Base-by-base conservation (phyloP, 164 flowering plant species). In the Stephania japonica region DNA sequence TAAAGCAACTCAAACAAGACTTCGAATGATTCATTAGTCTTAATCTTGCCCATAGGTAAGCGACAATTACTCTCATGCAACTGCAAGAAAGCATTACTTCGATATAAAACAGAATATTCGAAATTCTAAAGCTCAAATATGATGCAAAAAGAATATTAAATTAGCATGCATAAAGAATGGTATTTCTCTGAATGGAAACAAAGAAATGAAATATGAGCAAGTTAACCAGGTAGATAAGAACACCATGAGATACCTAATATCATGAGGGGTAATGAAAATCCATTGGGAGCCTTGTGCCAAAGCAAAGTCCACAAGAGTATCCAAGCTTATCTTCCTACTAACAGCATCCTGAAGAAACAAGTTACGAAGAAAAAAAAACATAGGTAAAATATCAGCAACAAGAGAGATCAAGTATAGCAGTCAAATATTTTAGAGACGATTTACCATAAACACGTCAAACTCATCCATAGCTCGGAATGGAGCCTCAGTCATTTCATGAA, bases 401-500 rank as follows among this genome's bases (percentile, higher is more conserved):
- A 12, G 13, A 62, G 25, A 56, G 6, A 43, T 9, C 8, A 43
- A 65, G 26, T 21, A 42, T 16, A 11, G 25, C 4, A 53, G 49
- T 42, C 21, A 65, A 21, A 65, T 65, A 47, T n/a, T 47, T n/a
- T 41, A 25, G 14, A 32, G n/a, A 44, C 56, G 42, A 71, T 80
- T 67, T 82, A 96, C 99, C 98, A 96, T 96, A 83, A 93, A 96
- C 19, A 96, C 99, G 84, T 96, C 99, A 85, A 93, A 96, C 81
- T 96, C 98, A 74, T 96, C 98, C 99, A 96, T 96, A 21, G 98
- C 99, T 77, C 98, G 89, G 73, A 96, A 90, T 32, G 98, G 93
- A 61, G 97, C 89, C 75, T 95, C 97, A 12, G 91, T 88, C 97
- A 93, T 90, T 67, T 87, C 87, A 84, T 96, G 99, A 75, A 96